phyloP scores from a whole-genome alignment of 805 yeast genomes.

The Spathaspora hagerdaliae region DNA sequence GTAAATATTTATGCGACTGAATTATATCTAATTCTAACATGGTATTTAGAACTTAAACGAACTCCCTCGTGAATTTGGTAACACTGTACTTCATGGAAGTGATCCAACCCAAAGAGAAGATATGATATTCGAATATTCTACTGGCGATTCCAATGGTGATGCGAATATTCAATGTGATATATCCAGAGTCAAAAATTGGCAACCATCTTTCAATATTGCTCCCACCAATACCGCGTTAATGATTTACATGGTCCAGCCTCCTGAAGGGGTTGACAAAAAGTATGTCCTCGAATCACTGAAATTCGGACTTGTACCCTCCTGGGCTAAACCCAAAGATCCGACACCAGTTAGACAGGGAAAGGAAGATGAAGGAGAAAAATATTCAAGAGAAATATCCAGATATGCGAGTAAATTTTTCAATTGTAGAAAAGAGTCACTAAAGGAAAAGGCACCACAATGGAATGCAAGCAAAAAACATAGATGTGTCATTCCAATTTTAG shows the following conservation, averaged over 20 bases:
- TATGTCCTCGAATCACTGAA: constrained; percentile 52
- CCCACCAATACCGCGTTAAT: constrained; percentile 56
- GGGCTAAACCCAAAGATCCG: constrained; percentile 48
- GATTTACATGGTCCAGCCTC: constrained; percentile 13
- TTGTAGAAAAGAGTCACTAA: constrained; percentile 64
- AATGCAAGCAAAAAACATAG: constrained; percentile 44
- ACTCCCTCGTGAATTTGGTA: constrained; percentile 24
- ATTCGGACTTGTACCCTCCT: constrained; percentile 77
- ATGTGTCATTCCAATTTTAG: constrained; percentile 75
- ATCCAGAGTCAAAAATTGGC: neutral
- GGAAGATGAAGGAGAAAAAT: constrained; percentile 12
- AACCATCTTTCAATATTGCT: constrained; percentile 52
- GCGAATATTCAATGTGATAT: constrained; percentile 2
- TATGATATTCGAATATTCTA: constrained; percentile 10
- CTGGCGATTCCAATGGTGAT: neutral
- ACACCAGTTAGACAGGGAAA: constrained; percentile 18
- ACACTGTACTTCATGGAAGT: constrained; percentile 15
- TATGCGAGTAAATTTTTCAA: constrained; percentile 58
- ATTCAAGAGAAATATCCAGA: constrained; percentile 28
- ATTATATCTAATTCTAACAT: neutral
- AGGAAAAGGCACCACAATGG: constrained; percentile 54
- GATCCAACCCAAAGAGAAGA: constrained; percentile 10
- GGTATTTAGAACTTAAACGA: constrained; percentile 17
- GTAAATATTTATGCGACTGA: constrained; percentile 10
- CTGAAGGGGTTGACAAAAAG: constrained; percentile 5